Evolutionary conservation across 2,329 filamentous ascomycete genomes (phyloP).

Genomic region (Stemphylium beticola): DNA sequence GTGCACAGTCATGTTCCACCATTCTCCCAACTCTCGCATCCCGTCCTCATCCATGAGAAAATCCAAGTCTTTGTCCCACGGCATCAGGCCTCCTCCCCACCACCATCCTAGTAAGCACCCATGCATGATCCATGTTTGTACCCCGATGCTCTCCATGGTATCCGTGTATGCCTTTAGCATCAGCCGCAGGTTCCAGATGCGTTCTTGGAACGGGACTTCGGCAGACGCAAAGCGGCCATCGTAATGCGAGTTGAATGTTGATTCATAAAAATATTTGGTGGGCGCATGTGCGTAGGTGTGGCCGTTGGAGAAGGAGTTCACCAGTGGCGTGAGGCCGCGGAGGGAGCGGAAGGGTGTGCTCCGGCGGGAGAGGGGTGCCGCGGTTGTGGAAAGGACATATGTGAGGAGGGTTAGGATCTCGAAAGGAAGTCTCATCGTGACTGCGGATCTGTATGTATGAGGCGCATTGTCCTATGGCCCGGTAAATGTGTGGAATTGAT

Average conservation of each 20-base stretch:
- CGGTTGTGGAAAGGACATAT: neutral
- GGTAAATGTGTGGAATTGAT: neutral
- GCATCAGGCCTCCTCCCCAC: constrained; percentile 67
- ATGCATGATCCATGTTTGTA: constrained; percentile 69
- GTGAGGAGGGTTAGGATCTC: constrained; percentile 1
- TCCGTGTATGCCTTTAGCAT: constrained; percentile 63
- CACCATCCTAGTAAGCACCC: constrained; percentile 67
- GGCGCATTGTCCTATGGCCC: constrained; percentile 7
- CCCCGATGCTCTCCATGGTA: constrained; percentile 63
- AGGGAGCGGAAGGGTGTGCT: constrained; percentile 13
- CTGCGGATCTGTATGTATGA: constrained; percentile 1
- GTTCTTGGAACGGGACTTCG: constrained; percentile 55
- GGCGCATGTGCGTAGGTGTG: constrained; percentile 16
- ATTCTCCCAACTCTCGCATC: constrained; percentile 62
- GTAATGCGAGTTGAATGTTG: constrained; percentile 60
- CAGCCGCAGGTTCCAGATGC: constrained; percentile 55
- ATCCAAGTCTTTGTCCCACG: constrained; percentile 68
- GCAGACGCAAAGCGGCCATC: constrained; percentile 62
- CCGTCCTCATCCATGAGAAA: constrained; percentile 63
- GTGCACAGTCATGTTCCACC: constrained; percentile 69
- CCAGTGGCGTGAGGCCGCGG: constrained; percentile 28
- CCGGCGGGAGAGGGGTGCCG: constrained; percentile 16
- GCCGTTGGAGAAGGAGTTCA: constrained; percentile 23
- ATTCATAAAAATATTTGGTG: constrained; percentile 47
- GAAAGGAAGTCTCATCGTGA: constrained; percentile 9